phyloP scores from a whole-genome alignment of 2,329 filamentous ascomycete genomes.

The Penicillium sp. region DNA sequence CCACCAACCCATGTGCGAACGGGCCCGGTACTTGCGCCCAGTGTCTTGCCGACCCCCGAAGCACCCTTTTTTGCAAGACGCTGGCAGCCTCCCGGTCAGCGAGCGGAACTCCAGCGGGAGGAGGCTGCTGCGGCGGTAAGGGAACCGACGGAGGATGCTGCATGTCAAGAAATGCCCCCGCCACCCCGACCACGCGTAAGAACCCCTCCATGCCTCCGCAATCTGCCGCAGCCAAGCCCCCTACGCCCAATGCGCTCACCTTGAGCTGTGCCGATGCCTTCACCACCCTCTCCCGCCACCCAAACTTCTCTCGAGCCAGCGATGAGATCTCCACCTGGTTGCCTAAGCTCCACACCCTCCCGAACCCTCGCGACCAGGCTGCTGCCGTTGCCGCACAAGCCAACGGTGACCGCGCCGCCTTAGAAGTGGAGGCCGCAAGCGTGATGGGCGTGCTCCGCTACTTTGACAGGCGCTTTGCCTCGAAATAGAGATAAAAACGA shows the following conservation, averaged over 20 bases:
- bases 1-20: constrained; percentile 55
- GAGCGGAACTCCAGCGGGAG: constrained; percentile 40
- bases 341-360: constrained; percentile 66
- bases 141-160: constrained; percentile 65
- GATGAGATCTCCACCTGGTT: constrained; percentile 76
- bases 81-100: constrained; percentile 63
- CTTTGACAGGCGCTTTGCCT: constrained; percentile 71
- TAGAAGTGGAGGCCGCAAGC: constrained; percentile 79
- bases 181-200: constrained; percentile 24
- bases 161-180: constrained; percentile 36
- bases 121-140: constrained; percentile 64
- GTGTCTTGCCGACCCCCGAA: constrained; percentile 74
- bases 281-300: constrained; percentile 74
- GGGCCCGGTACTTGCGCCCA: constrained; percentile 79
- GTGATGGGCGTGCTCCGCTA: constrained; percentile 84
- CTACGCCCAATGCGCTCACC: constrained; percentile 38
- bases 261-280: constrained; percentile 75
- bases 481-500: constrained; percentile 30
- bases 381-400: constrained; percentile 19
- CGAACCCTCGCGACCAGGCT: constrained; percentile 38
- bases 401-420: constrained; percentile 50
- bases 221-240: constrained; percentile 25
- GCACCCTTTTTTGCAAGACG: constrained; percentile 79
- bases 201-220: constrained; percentile 22
- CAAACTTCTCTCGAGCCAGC: constrained; percentile 71